Evolutionary conservation across 768 basidiomycete genomes (phyloP).

Genomic region (Kwoniella sp.): DNA sequence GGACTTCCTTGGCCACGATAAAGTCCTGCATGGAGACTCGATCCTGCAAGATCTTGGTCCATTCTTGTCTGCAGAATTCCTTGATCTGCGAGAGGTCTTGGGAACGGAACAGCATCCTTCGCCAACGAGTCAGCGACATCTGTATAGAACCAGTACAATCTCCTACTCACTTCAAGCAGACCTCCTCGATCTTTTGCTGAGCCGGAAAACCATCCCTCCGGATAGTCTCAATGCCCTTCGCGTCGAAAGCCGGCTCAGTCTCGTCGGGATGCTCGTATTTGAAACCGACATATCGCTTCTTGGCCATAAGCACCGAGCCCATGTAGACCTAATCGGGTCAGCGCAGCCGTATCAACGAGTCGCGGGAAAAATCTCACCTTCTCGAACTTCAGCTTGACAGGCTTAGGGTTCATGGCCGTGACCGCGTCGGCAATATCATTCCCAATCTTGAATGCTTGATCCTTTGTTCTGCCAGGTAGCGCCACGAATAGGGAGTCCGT

Average conservation of each 20-base stretch:
- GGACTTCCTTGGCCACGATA: constrained; percentile 89
- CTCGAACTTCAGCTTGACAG: constrained; percentile 95
- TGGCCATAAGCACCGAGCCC: constrained; percentile 90
- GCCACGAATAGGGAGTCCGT: constrained; percentile 94
- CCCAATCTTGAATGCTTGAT: constrained; percentile 88
- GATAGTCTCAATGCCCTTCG: constrained; percentile 96
- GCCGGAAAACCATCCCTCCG: constrained; percentile 86
- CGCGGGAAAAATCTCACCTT: constrained; percentile 59
- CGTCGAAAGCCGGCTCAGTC: constrained; percentile 74
- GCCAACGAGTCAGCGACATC: not conserved
- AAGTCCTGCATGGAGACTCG: constrained; percentile 85
- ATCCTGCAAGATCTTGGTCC: constrained; percentile 77
- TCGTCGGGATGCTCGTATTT: constrained; percentile 86
- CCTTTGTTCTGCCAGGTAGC: constrained; percentile 82
- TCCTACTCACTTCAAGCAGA: constrained; percentile 68
- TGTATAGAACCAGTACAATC: not conserved
- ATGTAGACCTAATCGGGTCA: constrained; percentile 68
- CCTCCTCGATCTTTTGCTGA: constrained; percentile 88
- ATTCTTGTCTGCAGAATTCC: constrained; percentile 75
- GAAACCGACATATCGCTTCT: constrained; percentile 97
- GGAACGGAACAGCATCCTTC: constrained; percentile 80
- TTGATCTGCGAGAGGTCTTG: constrained; percentile 87
- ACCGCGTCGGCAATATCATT: constrained; percentile 85
- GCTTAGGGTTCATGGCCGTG: constrained; percentile 79
- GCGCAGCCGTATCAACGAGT: not conserved